A percentile compares a stretch with the other conserved stretches of the same genome.
Evolutionary conservation across 1,139 yeast genomes (phyloP).

Genomic region (Ogataea hybrid): DNA sequence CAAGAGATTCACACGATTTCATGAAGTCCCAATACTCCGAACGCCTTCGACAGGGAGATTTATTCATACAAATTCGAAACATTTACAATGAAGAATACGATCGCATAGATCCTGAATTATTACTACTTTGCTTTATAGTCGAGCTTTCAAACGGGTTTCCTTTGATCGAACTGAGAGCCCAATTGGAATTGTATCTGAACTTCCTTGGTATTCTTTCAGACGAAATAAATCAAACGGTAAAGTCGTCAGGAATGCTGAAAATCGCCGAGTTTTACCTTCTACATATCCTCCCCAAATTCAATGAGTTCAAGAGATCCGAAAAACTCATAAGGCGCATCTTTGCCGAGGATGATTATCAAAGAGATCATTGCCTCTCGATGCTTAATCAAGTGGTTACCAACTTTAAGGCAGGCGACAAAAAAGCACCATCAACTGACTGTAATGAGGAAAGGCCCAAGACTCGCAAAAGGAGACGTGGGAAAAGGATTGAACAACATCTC

Average conservation of each 20-base stretch:
- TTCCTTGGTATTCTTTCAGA: slow-evolving; percentile 18
- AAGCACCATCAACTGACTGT: background rate
- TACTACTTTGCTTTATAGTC: slow-evolving; percentile 29
- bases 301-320: slow-evolving; percentile 17
- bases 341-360: background rate
- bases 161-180: slow-evolving; percentile 17
- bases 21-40: slow-evolving; percentile 4
- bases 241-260: slow-evolving; percentile 12
- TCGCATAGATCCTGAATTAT: slow-evolving; percentile 24
- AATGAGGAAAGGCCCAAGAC: background rate
- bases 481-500: background rate
- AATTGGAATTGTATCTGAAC: slow-evolving; percentile 22
- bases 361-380: slow-evolving; percentile 13
- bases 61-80: slow-evolving; percentile 18
- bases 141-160: slow-evolving; percentile 28
- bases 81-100: slow-evolving; percentile 12
- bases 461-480: slow-evolving; percentile 6
- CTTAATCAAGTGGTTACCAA: slow-evolving; percentile 7
- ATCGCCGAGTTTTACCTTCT: slow-evolving; percentile 27
- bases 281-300: slow-evolving; percentile 23
- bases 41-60: slow-evolving; percentile 21
- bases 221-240: slow-evolving; percentile 15
- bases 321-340: slow-evolving; percentile 20
- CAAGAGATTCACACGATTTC: slow-evolving; percentile 1
- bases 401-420: too few relatives aligned